Percentiles rank a stretch among this genome's conserved stretches.
Conservation (phyloP, 108 stramenopile species). For the Hondaea fermentalgiana region DNA sequence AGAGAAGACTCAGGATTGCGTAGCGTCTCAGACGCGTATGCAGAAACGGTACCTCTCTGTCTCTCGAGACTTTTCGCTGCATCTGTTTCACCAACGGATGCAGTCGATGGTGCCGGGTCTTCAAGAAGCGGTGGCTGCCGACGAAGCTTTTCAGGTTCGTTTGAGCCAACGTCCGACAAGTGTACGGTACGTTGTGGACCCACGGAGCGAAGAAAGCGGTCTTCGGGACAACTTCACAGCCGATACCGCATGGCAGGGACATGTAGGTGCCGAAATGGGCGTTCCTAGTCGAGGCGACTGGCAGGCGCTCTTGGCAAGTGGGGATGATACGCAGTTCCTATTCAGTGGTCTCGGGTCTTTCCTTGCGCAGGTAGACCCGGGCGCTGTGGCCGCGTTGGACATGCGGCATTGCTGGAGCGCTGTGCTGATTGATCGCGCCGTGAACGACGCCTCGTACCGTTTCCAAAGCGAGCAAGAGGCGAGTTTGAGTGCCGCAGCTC, state of each 20-base stretch:
- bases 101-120: not conserved
- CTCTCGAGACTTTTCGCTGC: not conserved
- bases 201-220: not conserved
- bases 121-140: not conserved
- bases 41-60: not conserved
- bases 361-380: not conserved
- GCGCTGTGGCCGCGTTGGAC: not conserved
- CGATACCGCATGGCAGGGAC: not conserved
- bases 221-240: not conserved
- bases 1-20: too few species aligned
- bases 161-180: not conserved
- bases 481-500: not conserved
- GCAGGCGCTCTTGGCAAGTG: not conserved
- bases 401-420: not conserved
- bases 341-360: not conserved
- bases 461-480: not conserved
- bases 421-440: not conserved
- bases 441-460: not conserved
- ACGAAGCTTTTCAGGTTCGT: not conserved
- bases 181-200: not conserved
- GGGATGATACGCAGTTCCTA: not conserved
- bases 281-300: not conserved
- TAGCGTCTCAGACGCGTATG: too few species aligned
- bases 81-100: not conserved
- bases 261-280: not conserved